phyloP scores from a whole-genome alignment of 2,329 filamentous ascomycete species.

The Talaromyces sp. region DNA sequence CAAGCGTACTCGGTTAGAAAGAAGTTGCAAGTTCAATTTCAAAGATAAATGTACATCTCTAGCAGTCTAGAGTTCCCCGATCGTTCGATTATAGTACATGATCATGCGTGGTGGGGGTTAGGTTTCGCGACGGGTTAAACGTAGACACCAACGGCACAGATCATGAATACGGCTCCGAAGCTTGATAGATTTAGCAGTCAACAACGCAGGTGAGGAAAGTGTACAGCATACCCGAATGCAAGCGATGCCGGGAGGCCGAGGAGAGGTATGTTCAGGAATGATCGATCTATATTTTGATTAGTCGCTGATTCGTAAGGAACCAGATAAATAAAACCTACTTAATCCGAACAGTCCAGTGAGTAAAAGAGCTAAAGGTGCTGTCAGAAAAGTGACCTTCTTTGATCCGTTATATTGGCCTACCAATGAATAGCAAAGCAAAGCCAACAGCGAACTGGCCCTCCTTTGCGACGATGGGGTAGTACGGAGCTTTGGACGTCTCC shows the following conservation, averaged over 20 bases:
- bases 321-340: conserved; percentile 57
- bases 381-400: background rate
- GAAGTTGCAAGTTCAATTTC: conserved; percentile 26
- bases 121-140: conserved; percentile 57
- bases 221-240: conserved; percentile 72
- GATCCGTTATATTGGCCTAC: conserved; percentile 36
- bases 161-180: conserved; percentile 95
- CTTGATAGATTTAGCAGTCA: conserved; percentile 46
- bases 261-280: conserved; percentile 69
- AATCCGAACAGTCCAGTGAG: conserved; percentile 78
- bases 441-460: conserved; percentile 78
- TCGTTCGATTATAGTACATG: conserved; percentile 38
- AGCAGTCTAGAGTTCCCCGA: conserved; percentile 30
- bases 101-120: conserved; percentile 22
- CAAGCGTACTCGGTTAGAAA: conserved; percentile 12
- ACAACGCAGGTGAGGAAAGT: conserved; percentile 6
- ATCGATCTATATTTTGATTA: conserved; percentile 63
- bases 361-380: conserved; percentile 52
- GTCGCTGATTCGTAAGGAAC: background rate
- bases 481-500: conserved; percentile 87
- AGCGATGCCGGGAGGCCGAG: conserved; percentile 84
- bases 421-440: conserved; percentile 69
- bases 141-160: conserved; percentile 98
- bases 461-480: conserved; percentile 76
- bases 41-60: conserved; percentile 22